phyloP scores from a whole-genome alignment of 306 rosid species.

The Cyamopsis tetragonoloba region DNA sequence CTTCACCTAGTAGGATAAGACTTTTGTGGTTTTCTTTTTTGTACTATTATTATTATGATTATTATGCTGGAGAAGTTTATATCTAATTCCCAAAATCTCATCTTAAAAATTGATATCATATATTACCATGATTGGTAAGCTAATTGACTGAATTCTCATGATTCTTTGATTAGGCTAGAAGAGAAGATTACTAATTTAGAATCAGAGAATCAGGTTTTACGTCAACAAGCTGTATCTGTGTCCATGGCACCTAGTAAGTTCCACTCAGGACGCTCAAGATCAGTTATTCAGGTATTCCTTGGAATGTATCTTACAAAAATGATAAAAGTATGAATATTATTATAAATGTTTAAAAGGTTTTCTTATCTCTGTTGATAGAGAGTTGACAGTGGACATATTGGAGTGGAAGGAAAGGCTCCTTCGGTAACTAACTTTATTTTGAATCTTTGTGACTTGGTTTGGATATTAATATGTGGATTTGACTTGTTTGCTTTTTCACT shows the following conservation, averaged over 20 bases:
- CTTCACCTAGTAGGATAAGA: too few relatives aligned
- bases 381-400: slow-evolving; percentile 65
- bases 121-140: slow-evolving; percentile 2
- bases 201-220: slow-evolving; percentile 84
- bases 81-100: neutral
- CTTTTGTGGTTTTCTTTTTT: too few relatives aligned
- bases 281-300: slow-evolving; percentile 63
- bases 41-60: neutral
- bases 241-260: slow-evolving; percentile 88
- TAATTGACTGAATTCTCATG: slow-evolving; percentile 32
- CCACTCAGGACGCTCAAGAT: slow-evolving; percentile 77
- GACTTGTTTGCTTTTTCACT: slow-evolving; percentile 18
- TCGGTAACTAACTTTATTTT: slow-evolving; percentile 44
- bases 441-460: neutral
- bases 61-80: neutral
- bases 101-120: slow-evolving; percentile 21
- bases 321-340: slow-evolving; percentile 9
- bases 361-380: slow-evolving; percentile 55
- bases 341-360: slow-evolving; percentile 19
- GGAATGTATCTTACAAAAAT: neutral
- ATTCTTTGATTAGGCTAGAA: slow-evolving; percentile 68
- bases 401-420: slow-evolving; percentile 53
- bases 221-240: slow-evolving; percentile 86
- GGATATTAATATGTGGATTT: slow-evolving; percentile 18
- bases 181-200: slow-evolving; percentile 76